Conservation (phyloP, 306 rosid species). For the Pachyrhizus erosus region DNA sequence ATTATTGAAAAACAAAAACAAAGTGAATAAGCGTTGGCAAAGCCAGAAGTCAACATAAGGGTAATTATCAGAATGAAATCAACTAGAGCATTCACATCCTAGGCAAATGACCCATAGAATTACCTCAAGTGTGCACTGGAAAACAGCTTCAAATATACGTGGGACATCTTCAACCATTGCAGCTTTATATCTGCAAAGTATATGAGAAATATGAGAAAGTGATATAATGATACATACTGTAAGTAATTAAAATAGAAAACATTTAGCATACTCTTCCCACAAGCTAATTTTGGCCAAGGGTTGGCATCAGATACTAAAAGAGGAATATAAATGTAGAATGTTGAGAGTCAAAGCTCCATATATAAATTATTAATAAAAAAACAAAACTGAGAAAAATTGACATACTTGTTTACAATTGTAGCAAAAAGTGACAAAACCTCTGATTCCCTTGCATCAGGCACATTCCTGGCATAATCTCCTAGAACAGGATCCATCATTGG, state of each 20-base stretch:
- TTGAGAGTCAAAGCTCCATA: not conserved
- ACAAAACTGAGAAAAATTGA: not conserved
- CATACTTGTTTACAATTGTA: slow-evolving; percentile 85
- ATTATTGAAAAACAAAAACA: not conserved
- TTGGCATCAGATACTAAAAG: not conserved
- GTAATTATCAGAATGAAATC: not conserved
- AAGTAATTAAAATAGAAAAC: not conserved
- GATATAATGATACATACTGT: not conserved
- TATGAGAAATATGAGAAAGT: too few species aligned
- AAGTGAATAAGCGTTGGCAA: not conserved
- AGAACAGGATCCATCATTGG: slow-evolving; percentile 97
- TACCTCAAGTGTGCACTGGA: slow-evolving; percentile 98
- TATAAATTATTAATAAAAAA: not conserved
- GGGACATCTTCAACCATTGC: slow-evolving; percentile 92
- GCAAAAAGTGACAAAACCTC: slow-evolving; percentile 97
- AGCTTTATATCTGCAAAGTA: slow-evolving; percentile 73
- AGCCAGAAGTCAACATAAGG: not conserved
- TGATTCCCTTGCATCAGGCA: slow-evolving; percentile 94
- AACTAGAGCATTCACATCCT: slow-evolving; percentile 2
- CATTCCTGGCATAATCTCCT: slow-evolving; percentile 91
- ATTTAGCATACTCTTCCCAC: not conserved
- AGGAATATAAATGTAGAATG: not conserved
- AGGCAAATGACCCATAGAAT: slow-evolving; percentile 34
- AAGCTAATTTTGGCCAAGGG: not conserved
- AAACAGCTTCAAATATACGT: slow-evolving; percentile 96